These are phyloP conservation scores for Entamoeba histolytica DNA, from an alignment of 208 protist species.

Conservation along the genomic window DNA sequence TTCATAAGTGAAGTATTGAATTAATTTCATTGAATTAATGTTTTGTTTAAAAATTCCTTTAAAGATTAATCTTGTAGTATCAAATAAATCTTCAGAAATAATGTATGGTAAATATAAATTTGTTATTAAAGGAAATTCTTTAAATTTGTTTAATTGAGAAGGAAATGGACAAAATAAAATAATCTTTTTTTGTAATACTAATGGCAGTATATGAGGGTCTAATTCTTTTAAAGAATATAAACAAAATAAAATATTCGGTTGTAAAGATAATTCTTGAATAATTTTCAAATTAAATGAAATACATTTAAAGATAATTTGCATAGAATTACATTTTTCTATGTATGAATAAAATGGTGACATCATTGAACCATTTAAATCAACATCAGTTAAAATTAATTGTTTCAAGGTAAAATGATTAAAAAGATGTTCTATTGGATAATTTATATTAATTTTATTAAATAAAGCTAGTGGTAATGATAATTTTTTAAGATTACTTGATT, in stretches of 20 bases:
- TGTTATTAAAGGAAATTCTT: background rate
- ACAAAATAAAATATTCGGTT: background rate
- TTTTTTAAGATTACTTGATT: background rate
- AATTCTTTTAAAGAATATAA: background rate
- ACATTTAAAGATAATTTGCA: background rate
- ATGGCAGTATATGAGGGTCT: background rate
- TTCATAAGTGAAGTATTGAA: background rate
- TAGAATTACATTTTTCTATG: background rate
- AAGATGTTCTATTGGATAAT: background rate
- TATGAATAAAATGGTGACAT: background rate
- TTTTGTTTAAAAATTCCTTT: background rate
- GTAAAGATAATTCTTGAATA: background rate
- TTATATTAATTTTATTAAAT: background rate
- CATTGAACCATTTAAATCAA: too few species aligned
- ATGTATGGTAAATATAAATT: background rate
- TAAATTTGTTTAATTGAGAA: background rate
- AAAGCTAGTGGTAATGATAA: background rate
- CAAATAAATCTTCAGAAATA: background rate
- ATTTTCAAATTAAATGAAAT: background rate
- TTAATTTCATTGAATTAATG: background rate
- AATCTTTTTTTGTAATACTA: background rate
- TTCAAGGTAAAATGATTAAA: background rate
- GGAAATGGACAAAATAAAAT: background rate
- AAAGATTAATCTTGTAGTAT: background rate
- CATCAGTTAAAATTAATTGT: background rate